Conservation (phyloP, 2,329 filamentous ascomycete species). For the Epichloe elymi region DNA sequence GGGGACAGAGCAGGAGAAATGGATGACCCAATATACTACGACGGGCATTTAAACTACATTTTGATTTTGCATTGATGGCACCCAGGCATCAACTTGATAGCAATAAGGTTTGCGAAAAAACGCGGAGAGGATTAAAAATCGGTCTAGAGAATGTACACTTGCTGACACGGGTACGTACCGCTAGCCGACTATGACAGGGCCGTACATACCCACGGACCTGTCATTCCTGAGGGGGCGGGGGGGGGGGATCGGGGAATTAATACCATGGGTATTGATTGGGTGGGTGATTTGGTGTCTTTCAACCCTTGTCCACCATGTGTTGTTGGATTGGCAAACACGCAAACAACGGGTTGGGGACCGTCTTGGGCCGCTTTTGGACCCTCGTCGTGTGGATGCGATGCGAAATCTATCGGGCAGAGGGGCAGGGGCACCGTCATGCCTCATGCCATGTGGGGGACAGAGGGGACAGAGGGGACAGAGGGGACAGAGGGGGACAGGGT, state of each 20-base stretch:
- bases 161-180: background rate
- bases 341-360: background rate
- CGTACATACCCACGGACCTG: background rate
- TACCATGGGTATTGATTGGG: too few relatives aligned
- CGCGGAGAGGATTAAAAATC: background rate
- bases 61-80: background rate
- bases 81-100: background rate
- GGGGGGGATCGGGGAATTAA: background rate
- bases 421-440: background rate
- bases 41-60: background rate
- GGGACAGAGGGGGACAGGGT: too few relatives aligned
- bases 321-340: background rate
- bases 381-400: background rate
- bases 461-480: too few relatives aligned
- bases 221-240: background rate
- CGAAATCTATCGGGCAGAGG: conserved; percentile 1
- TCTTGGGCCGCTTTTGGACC: background rate
- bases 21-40: background rate
- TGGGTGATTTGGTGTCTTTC: background rate
- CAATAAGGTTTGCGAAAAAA: conserved; percentile 2
- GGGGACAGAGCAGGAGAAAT: background rate
- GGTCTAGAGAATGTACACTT: background rate
- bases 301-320: background rate
- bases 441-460: background rate
- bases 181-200: background rate